phyloP scores from a whole-genome alignment of 148 eudicot species.

The Diospyros lotus region DNA sequence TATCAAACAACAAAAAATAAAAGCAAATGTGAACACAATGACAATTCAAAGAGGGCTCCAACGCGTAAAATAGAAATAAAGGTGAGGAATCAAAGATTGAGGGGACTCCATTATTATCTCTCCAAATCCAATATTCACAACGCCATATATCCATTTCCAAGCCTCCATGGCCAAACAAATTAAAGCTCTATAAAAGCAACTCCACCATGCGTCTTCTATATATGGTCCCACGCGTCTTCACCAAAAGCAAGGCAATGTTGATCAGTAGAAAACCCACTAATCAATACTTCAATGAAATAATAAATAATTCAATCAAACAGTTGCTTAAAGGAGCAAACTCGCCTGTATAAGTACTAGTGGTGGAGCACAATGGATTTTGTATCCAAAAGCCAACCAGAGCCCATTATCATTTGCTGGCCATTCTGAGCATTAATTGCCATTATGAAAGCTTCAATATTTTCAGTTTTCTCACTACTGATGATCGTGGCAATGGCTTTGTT shows the following conservation, averaged over 20 bases:
- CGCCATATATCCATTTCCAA: neutral
- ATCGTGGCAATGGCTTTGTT: neutral
- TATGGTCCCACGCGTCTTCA: slow-evolving; percentile 10
- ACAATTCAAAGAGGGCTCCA: neutral
- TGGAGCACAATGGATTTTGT: neutral
- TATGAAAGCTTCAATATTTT: slow-evolving; percentile 14
- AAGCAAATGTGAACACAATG: slow-evolving; percentile 11
- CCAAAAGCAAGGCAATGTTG: neutral
- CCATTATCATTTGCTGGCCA: neutral
- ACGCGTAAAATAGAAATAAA: slow-evolving; percentile 9
- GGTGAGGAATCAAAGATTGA: slow-evolving; percentile 7
- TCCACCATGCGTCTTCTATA: neutral
- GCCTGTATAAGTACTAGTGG: neutral
- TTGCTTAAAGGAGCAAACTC: neutral
- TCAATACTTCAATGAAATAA: neutral
- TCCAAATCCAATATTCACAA: slow-evolving; percentile 4
- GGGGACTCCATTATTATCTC: neutral
- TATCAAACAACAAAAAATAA: neutral
- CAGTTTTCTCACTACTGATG: slow-evolving; percentile 8
- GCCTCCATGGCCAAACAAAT: neutral
- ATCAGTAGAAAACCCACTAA: neutral
- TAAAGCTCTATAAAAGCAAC: neutral
- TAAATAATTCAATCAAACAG: neutral
- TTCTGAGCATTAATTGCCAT: neutral
- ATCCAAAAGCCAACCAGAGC: neutral